These are phyloP conservation scores for Hawksworthiomyces lignivorus DNA, from an alignment of 2,329 filamentous ascomycete genomes.

Conservation along the genomic window DNA sequence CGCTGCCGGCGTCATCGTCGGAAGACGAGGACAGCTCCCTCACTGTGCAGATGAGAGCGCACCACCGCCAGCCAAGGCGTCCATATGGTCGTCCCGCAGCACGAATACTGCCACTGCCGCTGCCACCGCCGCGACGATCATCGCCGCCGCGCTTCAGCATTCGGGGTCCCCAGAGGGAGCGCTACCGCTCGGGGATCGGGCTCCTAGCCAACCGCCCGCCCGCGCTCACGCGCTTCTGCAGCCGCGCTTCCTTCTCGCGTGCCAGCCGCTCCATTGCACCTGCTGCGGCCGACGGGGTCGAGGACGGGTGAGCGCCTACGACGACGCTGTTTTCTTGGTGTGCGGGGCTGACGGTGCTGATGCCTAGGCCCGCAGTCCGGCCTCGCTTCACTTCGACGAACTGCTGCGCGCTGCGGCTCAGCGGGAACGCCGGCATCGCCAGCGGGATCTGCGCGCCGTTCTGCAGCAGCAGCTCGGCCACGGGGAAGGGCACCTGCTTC, in stretches of 20 bases:
- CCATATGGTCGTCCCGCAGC: no score
- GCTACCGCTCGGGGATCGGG: slow-evolving; percentile 55
- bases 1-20: no score
- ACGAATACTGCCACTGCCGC: not conserved
- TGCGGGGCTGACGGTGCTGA: slow-evolving; percentile 2
- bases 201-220: slow-evolving; percentile 63
- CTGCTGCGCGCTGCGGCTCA: slow-evolving; percentile 69
- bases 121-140: not conserved
- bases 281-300: slow-evolving; percentile 48
- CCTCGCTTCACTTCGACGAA: slow-evolving; percentile 76
- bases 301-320: slow-evolving; percentile 15
- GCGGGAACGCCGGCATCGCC: slow-evolving; percentile 69
- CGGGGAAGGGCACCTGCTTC: slow-evolving; percentile 62
- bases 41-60: no score
- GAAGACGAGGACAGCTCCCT: no score
- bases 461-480: slow-evolving; percentile 86
- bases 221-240: slow-evolving; percentile 74
- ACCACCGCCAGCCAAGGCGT: no score
- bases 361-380: slow-evolving; percentile 32
- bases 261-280: slow-evolving; percentile 38
- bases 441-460: slow-evolving; percentile 85
- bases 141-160: slow-evolving; percentile 2
- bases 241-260: slow-evolving; percentile 57
- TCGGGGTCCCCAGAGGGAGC: slow-evolving; percentile 8
- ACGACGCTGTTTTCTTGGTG: slow-evolving; percentile 15